Percentiles rank a stretch among this genome's conserved stretches.
These are phyloP conservation scores for Pharnaceum exiguum DNA, from an alignment of 148 eudicot species.

Conservation along the genomic window DNA sequence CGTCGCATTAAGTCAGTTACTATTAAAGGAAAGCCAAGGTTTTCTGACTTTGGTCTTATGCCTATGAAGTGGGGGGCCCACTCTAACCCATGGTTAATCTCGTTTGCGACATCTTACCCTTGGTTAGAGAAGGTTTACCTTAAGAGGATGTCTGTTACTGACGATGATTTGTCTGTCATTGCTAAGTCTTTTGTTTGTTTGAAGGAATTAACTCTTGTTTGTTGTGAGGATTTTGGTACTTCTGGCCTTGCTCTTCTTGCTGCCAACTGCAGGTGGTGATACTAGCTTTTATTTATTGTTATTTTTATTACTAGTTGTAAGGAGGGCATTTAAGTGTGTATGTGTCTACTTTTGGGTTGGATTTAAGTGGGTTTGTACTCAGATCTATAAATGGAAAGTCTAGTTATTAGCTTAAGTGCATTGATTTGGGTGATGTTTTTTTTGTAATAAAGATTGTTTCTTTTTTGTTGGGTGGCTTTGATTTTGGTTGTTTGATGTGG, in stretches of 20 bases:
- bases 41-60: slow-evolving; percentile 68
- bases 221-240: slow-evolving; percentile 72
- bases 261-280: slow-evolving; percentile 44
- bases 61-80: slow-evolving; percentile 64
- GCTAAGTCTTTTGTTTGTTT: slow-evolving; percentile 33
- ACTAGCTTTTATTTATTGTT: neutral
- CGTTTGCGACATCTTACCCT: slow-evolving; percentile 35
- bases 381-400: slow-evolving; percentile 20
- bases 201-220: slow-evolving; percentile 55
- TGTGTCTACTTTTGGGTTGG: neutral
- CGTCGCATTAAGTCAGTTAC: slow-evolving; percentile 31
- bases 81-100: slow-evolving; percentile 39
- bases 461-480: too few relatives aligned
- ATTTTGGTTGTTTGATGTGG: too few relatives aligned
- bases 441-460: too few relatives aligned
- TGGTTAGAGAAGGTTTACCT: slow-evolving; percentile 46
- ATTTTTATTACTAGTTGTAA: neutral
- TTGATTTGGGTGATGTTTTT: neutral
- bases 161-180: slow-evolving; percentile 44
- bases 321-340: neutral
- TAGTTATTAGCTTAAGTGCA: neutral
- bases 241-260: slow-evolving; percentile 56
- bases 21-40: slow-evolving; percentile 69
- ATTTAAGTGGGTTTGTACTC: neutral
- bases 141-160: slow-evolving; percentile 58